Conservation (phyloP, 2,329 filamentous ascomycete genomes). For the Epichloe typhina region DNA sequence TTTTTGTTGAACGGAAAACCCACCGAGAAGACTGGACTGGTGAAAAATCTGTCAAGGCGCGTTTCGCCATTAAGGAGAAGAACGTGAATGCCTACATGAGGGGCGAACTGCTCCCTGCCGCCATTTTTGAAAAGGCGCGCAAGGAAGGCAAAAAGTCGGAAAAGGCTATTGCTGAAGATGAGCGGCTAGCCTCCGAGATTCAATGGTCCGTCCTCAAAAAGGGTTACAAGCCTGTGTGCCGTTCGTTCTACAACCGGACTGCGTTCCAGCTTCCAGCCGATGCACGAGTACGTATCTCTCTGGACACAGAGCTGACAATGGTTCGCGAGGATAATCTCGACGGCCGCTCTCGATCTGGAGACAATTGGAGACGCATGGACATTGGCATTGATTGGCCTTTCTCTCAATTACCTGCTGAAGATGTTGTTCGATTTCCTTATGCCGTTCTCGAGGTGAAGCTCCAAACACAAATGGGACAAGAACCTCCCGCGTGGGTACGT, state of each 20-base stretch:
- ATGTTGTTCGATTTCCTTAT: slow-evolving; percentile 87
- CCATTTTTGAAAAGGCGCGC: slow-evolving; percentile 91
- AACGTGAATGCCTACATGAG: slow-evolving; percentile 84
- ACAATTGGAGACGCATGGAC: slow-evolving; percentile 94
- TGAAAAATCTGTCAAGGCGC: slow-evolving; percentile 96
- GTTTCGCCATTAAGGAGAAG: slow-evolving; percentile 93
- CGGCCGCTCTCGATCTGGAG: slow-evolving; percentile 58
- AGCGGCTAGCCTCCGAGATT: slow-evolving; percentile 79
- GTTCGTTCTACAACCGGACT: slow-evolving; percentile 96
- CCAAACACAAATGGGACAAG: slow-evolving; percentile 88
- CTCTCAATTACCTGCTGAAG: slow-evolving; percentile 69
- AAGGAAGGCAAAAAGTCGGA: slow-evolving; percentile 90
- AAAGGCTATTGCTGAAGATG: slow-evolving; percentile 81
- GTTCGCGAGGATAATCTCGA: slow-evolving; percentile 89
- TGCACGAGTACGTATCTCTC: slow-evolving; percentile 86
- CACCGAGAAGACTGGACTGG: slow-evolving; percentile 99
- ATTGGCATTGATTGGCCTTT: slow-evolving; percentile 96
- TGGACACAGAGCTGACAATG: slow-evolving; percentile 95
- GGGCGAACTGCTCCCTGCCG: slow-evolving; percentile 71
- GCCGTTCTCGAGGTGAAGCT: slow-evolving; percentile 95
- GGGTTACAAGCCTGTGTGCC: slow-evolving; percentile 75
- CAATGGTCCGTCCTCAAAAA: slow-evolving; percentile 88
- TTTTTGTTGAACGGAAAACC: slow-evolving; percentile 95
- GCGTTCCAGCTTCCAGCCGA: slow-evolving; percentile 96
- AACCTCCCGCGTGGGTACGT: slow-evolving; percentile 91